A percentile compares a stretch with the other conserved stretches of the same genome.
Evolutionary conservation across 2,329 filamentous ascomycete species (phyloP).

Genomic region (Fusarium neocosmosporiellum): DNA sequence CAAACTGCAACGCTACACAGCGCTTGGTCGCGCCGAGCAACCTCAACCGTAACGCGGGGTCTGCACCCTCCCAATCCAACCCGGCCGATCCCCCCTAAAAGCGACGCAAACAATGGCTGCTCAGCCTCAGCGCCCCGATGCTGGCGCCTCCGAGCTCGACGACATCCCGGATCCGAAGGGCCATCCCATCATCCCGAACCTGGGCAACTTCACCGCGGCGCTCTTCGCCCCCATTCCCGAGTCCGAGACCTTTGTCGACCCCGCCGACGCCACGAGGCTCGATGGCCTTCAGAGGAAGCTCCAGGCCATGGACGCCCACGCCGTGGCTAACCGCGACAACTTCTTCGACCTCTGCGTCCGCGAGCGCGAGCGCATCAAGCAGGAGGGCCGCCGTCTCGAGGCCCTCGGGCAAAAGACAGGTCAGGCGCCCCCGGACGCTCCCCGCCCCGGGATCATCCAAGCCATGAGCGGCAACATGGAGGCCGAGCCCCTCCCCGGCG

Average conservation of each 20-base stretch:
- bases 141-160: background rate
- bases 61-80: background rate
- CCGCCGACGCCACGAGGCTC: conserved; percentile 11
- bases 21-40: background rate
- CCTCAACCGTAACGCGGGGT: background rate
- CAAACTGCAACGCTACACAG: conserved; percentile 11
- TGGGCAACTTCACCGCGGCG: conserved; percentile 11
- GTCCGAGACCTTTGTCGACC: background rate
- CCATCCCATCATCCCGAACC: conserved; percentile 16
- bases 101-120: conserved; percentile 14
- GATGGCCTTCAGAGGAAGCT: conserved; percentile 38
- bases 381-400: conserved; percentile 35
- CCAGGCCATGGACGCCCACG: conserved; percentile 40
- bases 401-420: background rate
- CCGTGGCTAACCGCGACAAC: conserved; percentile 45
- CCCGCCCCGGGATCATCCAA: conserved; percentile 8
- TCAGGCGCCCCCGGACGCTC: background rate
- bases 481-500: conserved; percentile 12
- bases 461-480: conserved; percentile 48
- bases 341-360: conserved; percentile 44
- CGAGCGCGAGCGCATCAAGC: conserved; percentile 48
- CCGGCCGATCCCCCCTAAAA: background rate
- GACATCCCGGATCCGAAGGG: conserved; percentile 24
- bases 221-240: conserved; percentile 50
- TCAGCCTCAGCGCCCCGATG: conserved; percentile 9